phyloP scores from a whole-genome alignment of 2,329 filamentous ascomycete genomes.

The Arthroderma uncinatum region DNA sequence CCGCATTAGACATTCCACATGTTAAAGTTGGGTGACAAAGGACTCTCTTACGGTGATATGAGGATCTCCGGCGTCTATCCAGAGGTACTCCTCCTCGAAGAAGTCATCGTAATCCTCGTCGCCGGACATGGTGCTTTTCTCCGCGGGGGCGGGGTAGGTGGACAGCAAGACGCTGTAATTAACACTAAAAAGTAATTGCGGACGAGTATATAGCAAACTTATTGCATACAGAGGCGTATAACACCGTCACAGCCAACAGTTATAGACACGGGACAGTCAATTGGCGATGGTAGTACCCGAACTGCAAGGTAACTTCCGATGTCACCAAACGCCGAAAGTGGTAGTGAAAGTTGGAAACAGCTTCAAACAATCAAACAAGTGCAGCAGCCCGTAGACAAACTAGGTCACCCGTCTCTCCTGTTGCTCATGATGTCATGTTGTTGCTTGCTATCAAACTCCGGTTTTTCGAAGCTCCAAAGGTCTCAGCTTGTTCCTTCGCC shows the following conservation, averaged over 20 bases:
- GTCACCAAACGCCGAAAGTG: neutral
- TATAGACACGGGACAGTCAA: neutral
- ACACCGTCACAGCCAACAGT: neutral
- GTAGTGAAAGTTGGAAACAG: too few species aligned
- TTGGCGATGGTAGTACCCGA: neutral
- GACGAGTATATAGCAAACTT: neutral
- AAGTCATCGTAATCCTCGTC: conserved; percentile 16
- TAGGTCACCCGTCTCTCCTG: neutral
- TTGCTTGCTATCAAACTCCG: neutral
- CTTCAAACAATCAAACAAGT: neutral
- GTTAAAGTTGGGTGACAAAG: neutral
- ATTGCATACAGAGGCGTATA: neutral
- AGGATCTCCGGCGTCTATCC: conserved; percentile 12
- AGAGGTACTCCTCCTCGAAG: conserved; percentile 12
- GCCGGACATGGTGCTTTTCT: conserved; percentile 16
- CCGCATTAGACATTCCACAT: neutral
- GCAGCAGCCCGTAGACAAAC: neutral
- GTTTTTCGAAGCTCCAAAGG: neutral
- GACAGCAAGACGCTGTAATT: neutral
- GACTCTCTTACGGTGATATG: conserved; percentile 1
- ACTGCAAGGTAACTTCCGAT: neutral
- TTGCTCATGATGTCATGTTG: neutral
- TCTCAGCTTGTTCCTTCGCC: neutral
- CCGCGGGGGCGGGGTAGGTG: neutral
- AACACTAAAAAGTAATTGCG: neutral